Evolutionary conservation across 148 eudicot genomes (phyloP).

Genomic region (Chenopodium berlandieri): DNA sequence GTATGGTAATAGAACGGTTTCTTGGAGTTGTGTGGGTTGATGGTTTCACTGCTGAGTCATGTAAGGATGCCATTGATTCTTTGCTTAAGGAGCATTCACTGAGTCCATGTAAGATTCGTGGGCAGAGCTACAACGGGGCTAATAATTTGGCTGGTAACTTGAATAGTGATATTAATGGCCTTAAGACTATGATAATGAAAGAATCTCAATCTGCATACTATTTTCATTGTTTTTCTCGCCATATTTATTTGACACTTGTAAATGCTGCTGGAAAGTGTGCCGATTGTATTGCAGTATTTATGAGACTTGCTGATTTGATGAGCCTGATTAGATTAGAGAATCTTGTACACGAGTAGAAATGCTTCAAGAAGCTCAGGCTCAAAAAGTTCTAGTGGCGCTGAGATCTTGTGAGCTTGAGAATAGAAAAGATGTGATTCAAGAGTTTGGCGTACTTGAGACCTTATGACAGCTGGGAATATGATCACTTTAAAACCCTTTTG

Average conservation of each 20-base stretch:
- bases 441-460: not conserved
- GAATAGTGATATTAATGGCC: slow-evolving; percentile 7
- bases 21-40: slow-evolving; percentile 17
- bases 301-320: not conserved
- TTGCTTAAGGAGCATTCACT: slow-evolving; percentile 9
- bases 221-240: slow-evolving; percentile 3
- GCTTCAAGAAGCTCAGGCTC: not conserved
- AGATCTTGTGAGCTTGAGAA: not conserved
- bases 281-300: not conserved
- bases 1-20: slow-evolving; percentile 2
- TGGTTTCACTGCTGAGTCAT: not conserved
- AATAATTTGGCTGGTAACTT: slow-evolving; percentile 18
- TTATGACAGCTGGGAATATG: not conserved
- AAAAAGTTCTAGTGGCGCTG: not conserved
- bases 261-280: not conserved
- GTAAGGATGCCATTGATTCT: slow-evolving; percentile 9
- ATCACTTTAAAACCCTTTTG: slow-evolving; percentile 1
- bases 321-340: not conserved
- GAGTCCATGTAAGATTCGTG: slow-evolving; percentile 4
- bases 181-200: slow-evolving; percentile 6
- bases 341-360: not conserved
- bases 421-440: not conserved
- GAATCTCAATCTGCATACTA: not conserved
- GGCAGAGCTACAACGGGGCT: slow-evolving; percentile 24
- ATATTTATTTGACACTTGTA: not conserved